Percentiles rank a stretch among this genome's conserved stretches.
phyloP scores from a whole-genome alignment of 345 rosid genomes.

The Eucalyptus pauciflora region DNA sequence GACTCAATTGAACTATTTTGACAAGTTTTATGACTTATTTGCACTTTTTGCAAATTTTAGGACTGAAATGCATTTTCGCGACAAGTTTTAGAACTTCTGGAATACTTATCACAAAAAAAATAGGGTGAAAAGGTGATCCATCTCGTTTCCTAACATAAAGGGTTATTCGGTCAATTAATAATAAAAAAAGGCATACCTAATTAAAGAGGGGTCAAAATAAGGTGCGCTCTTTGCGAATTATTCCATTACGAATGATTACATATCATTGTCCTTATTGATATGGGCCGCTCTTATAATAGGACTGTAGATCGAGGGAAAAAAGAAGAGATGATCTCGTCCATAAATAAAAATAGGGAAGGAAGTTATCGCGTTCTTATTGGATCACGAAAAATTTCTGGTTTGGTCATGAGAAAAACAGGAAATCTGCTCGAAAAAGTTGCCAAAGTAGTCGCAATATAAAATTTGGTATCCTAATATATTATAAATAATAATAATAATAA shows the following conservation, averaged over 20 bases:
- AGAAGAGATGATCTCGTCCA: not conserved
- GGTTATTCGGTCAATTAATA: not conserved
- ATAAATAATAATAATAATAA: not conserved
- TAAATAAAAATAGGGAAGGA: not conserved
- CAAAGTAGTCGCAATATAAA: not conserved
- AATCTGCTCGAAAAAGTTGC: not conserved
- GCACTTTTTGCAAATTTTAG: too few relatives aligned
- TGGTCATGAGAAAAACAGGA: not conserved
- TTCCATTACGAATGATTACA: too few relatives aligned
- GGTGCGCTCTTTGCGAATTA: fast-evolving
- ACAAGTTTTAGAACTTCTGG: too few relatives aligned
- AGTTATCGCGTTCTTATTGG: not conserved
- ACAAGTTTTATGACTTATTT: too few relatives aligned
- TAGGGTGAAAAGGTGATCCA: not conserved
- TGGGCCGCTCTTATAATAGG: not conserved
- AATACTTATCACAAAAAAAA: too few relatives aligned
- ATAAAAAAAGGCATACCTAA: too few relatives aligned
- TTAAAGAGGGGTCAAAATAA: too few relatives aligned
- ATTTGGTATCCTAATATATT: not conserved
- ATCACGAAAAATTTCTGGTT: not conserved
- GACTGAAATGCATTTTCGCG: too few relatives aligned
- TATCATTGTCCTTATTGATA: too few relatives aligned
- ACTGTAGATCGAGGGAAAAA: too few relatives aligned
- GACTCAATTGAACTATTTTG: too few relatives aligned
- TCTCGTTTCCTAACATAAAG: not conserved